Conservation (phyloP, 1,139 yeast species). For the Saccharomyces hybrid region DNA sequence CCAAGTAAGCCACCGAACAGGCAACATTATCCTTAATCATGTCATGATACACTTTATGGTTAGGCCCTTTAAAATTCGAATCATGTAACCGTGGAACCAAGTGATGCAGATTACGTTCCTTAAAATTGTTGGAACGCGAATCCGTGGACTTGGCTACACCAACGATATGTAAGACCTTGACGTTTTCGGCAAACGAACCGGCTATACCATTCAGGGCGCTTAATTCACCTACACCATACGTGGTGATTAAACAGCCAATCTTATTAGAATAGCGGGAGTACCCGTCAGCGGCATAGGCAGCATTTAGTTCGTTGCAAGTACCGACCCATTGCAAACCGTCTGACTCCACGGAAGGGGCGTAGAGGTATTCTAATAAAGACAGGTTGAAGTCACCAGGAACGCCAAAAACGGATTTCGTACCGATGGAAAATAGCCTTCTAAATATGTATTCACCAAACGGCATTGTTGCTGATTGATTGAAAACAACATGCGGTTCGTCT, state of each 20-base stretch:
- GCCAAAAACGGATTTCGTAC: constrained; percentile 34
- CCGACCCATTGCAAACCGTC: constrained; percentile 37
- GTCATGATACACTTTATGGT: constrained; percentile 58
- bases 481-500: neutral
- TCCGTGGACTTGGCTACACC: constrained; percentile 47
- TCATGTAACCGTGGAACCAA: constrained; percentile 51
- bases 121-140: constrained; percentile 32
- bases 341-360: constrained; percentile 22
- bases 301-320: constrained; percentile 50
- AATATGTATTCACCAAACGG: constrained; percentile 34
- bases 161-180: constrained; percentile 58
- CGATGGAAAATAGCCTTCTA: constrained; percentile 24
- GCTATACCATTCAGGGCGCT: constrained; percentile 62
- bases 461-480: constrained; percentile 7
- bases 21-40: constrained; percentile 52
- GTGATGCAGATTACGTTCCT: constrained; percentile 63
- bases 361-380: constrained; percentile 47
- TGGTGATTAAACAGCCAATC: constrained; percentile 52
- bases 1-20: constrained; percentile 52
- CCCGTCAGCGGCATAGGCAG: constrained; percentile 63
- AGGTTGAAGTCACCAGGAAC: constrained; percentile 58
- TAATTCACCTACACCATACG: constrained; percentile 70
- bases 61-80: constrained; percentile 43
- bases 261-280: constrained; percentile 57
- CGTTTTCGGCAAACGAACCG: constrained; percentile 60